phyloP scores from a whole-genome alignment of 202 grass and related monocot genomes.

The Zoysia matrella region DNA sequence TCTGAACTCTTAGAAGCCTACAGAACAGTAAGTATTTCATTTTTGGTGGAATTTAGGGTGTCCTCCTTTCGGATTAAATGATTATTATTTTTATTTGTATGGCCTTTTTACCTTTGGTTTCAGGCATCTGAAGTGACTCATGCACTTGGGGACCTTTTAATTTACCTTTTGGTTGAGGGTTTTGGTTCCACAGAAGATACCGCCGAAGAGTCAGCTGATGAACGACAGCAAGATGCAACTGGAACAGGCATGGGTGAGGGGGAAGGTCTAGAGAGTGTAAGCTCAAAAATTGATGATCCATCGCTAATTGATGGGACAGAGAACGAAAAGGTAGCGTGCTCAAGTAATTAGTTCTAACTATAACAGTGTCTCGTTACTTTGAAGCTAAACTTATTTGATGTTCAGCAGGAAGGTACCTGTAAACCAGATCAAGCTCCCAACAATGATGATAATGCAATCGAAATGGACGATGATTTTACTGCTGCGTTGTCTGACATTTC shows the following conservation, averaged over 20 bases:
- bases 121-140: slow-evolving; percentile 87
- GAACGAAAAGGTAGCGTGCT: slow-evolving; percentile 45
- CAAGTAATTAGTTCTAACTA: slow-evolving; percentile 22
- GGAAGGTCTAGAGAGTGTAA: slow-evolving; percentile 76
- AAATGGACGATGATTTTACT: slow-evolving; percentile 80
- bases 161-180: slow-evolving; percentile 76
- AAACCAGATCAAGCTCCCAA: slow-evolving; percentile 68
- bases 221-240: slow-evolving; percentile 63
- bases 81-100: slow-evolving; percentile 10
- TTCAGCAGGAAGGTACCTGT: slow-evolving; percentile 59
- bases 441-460: slow-evolving; percentile 71
- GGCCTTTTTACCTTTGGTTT: slow-evolving; percentile 27
- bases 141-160: slow-evolving; percentile 77
- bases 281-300: slow-evolving; percentile 81
- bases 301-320: slow-evolving; percentile 65
- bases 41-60: slow-evolving; percentile 7
- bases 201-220: slow-evolving; percentile 58
- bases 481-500: slow-evolving; percentile 73
- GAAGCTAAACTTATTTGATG: slow-evolving; percentile 17
- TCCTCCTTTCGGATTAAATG: neutral
- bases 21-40: slow-evolving; percentile 58
- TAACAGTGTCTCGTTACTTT: slow-evolving; percentile 16
- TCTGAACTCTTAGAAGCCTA: slow-evolving; percentile 83
- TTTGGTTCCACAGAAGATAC: slow-evolving; percentile 81
- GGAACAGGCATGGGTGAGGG: slow-evolving; percentile 98